Evolutionary conservation across 495 filamentous ascomycete genomes (phyloP).

Genomic region (Neohortaea acidophila): DNA sequence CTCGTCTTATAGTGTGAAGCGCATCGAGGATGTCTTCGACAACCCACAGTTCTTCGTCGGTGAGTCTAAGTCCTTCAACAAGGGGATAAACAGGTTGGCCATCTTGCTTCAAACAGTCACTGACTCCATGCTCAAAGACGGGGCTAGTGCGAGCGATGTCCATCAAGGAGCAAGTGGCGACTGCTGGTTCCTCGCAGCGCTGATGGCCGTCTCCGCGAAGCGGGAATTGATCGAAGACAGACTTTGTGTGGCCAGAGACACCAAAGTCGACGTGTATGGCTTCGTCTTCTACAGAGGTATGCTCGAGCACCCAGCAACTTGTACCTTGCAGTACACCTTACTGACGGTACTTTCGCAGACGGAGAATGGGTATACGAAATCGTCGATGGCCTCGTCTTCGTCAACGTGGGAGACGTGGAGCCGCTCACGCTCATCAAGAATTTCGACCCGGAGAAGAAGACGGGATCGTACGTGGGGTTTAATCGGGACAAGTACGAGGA

Average conservation of each 20-base stretch:
- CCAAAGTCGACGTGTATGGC: conserved; percentile 77
- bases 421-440: conserved; percentile 30
- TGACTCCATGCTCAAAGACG: too few relatives aligned
- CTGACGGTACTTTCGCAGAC: conserved; percentile 30
- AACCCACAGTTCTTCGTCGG: conserved; percentile 37
- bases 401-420: conserved; percentile 71
- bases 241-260: conserved; percentile 68
- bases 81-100: too few relatives aligned
- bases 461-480: conserved; percentile 4
- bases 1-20: too few relatives aligned
- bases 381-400: conserved; percentile 73
- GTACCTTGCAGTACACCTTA: neutral
- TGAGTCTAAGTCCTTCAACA: too few relatives aligned
- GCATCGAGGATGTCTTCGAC: conserved; percentile 64
- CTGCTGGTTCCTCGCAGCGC: conserved; percentile 81
- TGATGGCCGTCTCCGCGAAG: conserved; percentile 74
- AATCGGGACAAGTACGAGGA: conserved; percentile 47
- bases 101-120: too few relatives aligned
- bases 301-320: neutral
- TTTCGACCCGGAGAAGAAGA: conserved; percentile 11
- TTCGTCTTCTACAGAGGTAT: conserved; percentile 67
- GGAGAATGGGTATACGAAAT: conserved; percentile 86
- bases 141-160: conserved; percentile 67
- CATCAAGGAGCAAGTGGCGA: conserved; percentile 69
- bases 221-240: conserved; percentile 52